Evolutionary conservation across 352 stramenopile genomes (phyloP), one percentile per base, ranked within the genome.

Genomic region (Globisporangium emineosum): DNA sequence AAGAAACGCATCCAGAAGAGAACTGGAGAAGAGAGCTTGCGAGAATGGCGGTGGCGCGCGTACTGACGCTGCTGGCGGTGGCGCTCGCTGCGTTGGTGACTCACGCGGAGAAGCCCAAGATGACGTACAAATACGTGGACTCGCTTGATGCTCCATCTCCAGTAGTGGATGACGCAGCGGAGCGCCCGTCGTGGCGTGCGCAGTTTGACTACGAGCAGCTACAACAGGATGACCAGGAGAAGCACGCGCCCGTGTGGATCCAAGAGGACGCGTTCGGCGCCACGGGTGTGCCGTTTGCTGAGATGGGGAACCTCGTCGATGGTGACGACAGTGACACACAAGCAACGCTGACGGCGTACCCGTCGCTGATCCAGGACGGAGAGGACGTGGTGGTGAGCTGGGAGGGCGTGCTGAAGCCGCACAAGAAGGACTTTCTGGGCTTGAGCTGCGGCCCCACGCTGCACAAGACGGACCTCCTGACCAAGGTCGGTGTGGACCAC

Each of bases 321-420:
- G 25, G 21, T 9, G 10, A 8, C 40, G 8, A 23, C 13, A 9
- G 4, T 5, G 52, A 17, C 17, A 7, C 21, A 3, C 57, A 54
- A 15, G 58, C 23, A 9, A 55, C 17, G 35, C n/a, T 66, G 35
- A 66, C 40, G 27, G 50, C 60, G 37, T 35, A 66, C 33, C 50
- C 60, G 29, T 50, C 74, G 21, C 64, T 75, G n/a, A 32, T 94
- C 21, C 70, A 68, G 17, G 76, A 91, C 52, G 86, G 83, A 4
- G 78, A 86, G 58, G 86, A 94, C 57, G 71, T 94, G 40, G 81
- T 94, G 29, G 70, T 94, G 29, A 79, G 70, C 25, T 94, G 83
- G 83, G 69, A 60, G 13, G 76, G 77, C 33, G 73, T 90, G 21
- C 58, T 69, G 30, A 43, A 67, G 45, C 73, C 79, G 19, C 76